Evolutionary conservation across 176 grass and related monocot genomes (phyloP), one percentile per base, ranked within the genome.

Genomic region (Microstegium vimineum): DNA sequence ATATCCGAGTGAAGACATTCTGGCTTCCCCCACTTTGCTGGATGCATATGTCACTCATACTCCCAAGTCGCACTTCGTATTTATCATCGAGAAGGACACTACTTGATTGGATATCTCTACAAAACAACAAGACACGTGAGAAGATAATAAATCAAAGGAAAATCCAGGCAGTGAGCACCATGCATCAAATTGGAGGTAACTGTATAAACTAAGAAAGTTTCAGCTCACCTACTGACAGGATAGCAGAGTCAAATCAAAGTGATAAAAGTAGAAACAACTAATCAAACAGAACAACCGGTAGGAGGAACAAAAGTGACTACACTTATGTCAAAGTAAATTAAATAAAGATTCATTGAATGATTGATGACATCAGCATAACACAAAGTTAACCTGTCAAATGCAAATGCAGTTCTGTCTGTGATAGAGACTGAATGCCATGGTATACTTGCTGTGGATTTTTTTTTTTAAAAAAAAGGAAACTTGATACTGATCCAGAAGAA

Each of bases 41-140:
- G 33, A 83, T 31, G 15, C 93, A 93, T 69, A 93, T 74, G 46
- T 93, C 85, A 90, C 89, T 99, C 89, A 99, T 88, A 89, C 96
- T 99, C 43, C 93, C 92, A 69, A 99, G 89, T 72, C 89, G 86
- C 40, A 99, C 96, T 86, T 99, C 96, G 33, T 85, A 99, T 83
- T 91, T 99, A 73, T 99, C 90, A 80, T 99, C 96, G 17, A 99
- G 90, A 91, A 99, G 92, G 68, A 99, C 80, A 75, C 96, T 99
- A 36, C 85, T 99, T 91, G 96, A 93, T 88, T 99, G 96, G 56
- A 99, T 90, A 91, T 99, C 93, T 89, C 96, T 99, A 86, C 68
- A 83, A 72, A 71, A 31, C 63, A 86, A 75, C 35, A 75, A 76
- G 4, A 30, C 45, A 81, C n/a, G n/a, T 54, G 38, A 78, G 12